Evolutionary conservation across 108 stramenopile species (phyloP).

Genomic region (Pseudonitzschia delicatissima): DNA sequence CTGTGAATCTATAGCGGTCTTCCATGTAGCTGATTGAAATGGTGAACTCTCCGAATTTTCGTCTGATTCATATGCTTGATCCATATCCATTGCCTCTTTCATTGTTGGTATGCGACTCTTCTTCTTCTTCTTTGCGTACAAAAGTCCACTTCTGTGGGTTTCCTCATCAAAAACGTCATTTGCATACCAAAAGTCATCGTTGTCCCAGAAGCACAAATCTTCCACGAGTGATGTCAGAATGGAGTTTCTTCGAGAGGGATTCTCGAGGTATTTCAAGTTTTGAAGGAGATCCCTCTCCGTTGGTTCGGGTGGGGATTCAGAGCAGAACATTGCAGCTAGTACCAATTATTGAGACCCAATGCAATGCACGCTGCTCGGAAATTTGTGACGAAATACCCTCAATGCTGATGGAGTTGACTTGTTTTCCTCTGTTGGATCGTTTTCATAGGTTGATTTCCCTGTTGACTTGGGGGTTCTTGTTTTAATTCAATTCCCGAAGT

Average conservation of each 20-base stretch:
- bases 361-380: too few species aligned
- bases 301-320: background rate
- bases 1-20: constrained; percentile 51
- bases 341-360: too few species aligned
- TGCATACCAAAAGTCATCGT: background rate
- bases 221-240: constrained; percentile 9
- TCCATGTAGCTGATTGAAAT: constrained; percentile 35
- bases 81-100: constrained; percentile 10
- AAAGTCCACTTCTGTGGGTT: too few species aligned
- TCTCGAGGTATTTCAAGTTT: background rate
- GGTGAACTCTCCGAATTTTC: background rate
- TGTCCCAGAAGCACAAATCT: constrained; percentile 8
- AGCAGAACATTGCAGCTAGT: constrained; percentile 2
- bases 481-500: too few species aligned
- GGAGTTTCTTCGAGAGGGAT: background rate
- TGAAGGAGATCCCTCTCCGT: constrained; percentile 10
- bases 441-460: too few species aligned
- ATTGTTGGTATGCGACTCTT: background rate
- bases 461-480: too few species aligned
- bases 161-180: background rate
- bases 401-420: too few species aligned
- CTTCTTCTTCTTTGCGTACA: background rate
- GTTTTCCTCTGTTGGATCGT: too few species aligned
- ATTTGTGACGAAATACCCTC: too few species aligned
- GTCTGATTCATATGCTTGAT: background rate